Percentiles rank a stretch among this genome's conserved stretches.
phyloP scores from a whole-genome alignment of 2,329 filamentous ascomycete genomes.

The Verruconis gallopava region DNA sequence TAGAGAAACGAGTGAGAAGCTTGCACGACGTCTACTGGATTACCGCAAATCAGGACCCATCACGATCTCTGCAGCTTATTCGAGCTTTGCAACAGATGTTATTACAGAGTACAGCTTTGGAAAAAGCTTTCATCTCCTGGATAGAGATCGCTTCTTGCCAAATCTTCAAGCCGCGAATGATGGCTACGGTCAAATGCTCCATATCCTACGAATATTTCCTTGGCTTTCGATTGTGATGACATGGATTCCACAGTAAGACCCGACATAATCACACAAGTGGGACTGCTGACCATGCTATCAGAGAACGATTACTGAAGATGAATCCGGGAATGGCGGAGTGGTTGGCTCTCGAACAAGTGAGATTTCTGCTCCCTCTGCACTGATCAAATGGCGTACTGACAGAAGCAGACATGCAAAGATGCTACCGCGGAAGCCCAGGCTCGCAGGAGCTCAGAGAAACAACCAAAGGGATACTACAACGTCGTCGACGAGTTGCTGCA shows the following conservation, averaged over 20 bases:
- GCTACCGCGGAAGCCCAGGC: neutral
- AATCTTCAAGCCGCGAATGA: neutral
- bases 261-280: no score
- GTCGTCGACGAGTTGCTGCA: slow-evolving; percentile 6
- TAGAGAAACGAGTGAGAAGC: neutral
- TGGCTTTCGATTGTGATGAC: neutral
- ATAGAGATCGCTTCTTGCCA: slow-evolving; percentile 12
- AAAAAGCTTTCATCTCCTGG: slow-evolving; percentile 13
- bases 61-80: slow-evolving; percentile 3
- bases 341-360: neutral
- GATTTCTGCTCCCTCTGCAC: neutral
- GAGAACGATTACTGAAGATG: neutral
- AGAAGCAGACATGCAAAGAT: neutral
- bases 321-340: neutral
- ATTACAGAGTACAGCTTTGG: slow-evolving; percentile 15
- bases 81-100: slow-evolving; percentile 13
- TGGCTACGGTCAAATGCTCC: neutral
- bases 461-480: neutral
- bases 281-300: no score
- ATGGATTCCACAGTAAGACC: no score
- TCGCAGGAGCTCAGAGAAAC: slow-evolving; percentile 1
- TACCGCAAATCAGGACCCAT: neutral
- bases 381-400: neutral
- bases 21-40: neutral
- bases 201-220: neutral